Evolutionary conservation across 495 filamentous ascomycete genomes (phyloP).

Genomic region (Halenospora varia): DNA sequence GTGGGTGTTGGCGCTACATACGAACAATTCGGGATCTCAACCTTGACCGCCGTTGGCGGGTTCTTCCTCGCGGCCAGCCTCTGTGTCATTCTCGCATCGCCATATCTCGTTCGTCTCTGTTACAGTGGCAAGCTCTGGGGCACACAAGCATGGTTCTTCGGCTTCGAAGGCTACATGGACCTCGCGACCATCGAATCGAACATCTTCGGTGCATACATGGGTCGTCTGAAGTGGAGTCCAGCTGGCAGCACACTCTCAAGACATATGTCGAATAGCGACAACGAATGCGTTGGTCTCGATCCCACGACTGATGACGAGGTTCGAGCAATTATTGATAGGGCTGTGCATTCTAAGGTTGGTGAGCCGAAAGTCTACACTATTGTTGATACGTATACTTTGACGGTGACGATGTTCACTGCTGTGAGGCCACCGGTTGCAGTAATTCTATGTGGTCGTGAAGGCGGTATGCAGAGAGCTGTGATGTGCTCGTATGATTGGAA

Average conservation of each 20-base stretch:
- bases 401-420: conserved; percentile 32
- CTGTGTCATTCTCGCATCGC: conserved; percentile 11
- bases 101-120: conserved; percentile 2
- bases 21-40: not conserved
- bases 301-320: not conserved
- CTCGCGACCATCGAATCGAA: conserved; percentile 20
- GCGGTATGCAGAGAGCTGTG: conserved; percentile 39
- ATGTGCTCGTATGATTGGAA: conserved; percentile 24
- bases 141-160: conserved; percentile 22
- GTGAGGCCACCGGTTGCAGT: conserved; percentile 33
- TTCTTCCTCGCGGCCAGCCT: conserved; percentile 2
- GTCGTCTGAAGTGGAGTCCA: not conserved
- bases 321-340: not conserved
- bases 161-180: conserved; percentile 24
- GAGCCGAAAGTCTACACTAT: conserved; percentile 24
- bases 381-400: conserved; percentile 26
- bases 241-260: not conserved
- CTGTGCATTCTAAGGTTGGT: not conserved
- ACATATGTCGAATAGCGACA: not conserved
- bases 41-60: not conserved
- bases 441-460: conserved; percentile 34
- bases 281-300: conserved; percentile 4
- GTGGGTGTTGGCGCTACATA: not conserved
- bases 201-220: conserved; percentile 12
- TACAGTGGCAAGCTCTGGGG: conserved; percentile 18